Conservation (phyloP, 257 asterid species). For the Jacaranda copaia region DNA sequence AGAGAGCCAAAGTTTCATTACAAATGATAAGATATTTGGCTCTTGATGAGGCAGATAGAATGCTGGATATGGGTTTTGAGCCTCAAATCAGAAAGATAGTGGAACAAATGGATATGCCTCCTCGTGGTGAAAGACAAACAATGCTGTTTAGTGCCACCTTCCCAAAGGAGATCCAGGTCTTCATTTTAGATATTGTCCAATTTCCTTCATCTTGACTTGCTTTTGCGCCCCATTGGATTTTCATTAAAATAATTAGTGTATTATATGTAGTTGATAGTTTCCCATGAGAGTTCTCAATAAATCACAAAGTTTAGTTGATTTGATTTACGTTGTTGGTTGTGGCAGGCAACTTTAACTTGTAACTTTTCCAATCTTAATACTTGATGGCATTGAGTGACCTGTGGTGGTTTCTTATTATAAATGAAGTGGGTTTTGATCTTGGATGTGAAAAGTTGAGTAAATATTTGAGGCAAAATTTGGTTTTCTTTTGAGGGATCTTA, state of each 20-base stretch:
- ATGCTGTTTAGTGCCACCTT: constrained; percentile 95
- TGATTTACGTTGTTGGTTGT: constrained; percentile 7
- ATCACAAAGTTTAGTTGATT: not conserved
- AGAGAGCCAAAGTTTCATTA: constrained; percentile 82
- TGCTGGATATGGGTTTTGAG: constrained; percentile 97
- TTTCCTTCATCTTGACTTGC: constrained; percentile 16
- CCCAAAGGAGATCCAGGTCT: constrained; percentile 88
- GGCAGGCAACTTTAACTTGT: not conserved
- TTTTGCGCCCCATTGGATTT: not conserved
- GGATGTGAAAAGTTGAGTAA: not conserved
- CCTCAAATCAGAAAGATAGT: constrained; percentile 94
- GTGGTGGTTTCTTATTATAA: not conserved
- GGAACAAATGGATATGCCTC: constrained; percentile 94
- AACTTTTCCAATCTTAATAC: not conserved
- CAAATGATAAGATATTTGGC: constrained; percentile 81
- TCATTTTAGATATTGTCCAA: constrained; percentile 18
- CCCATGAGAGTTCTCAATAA: not conserved
- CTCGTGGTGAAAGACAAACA: constrained; percentile 83
- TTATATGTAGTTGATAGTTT: constrained; percentile 9
- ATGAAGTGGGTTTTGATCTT: not conserved
- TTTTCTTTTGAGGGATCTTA: too few relatives aligned
- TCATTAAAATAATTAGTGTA: not conserved
- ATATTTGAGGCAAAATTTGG: not conserved
- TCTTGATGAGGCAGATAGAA: constrained; percentile 93
- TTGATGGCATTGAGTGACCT: not conserved